Base-by-base conservation (phyloP, 495 filamentous ascomycete genomes). In the Aspergillus cristatus region DNA sequence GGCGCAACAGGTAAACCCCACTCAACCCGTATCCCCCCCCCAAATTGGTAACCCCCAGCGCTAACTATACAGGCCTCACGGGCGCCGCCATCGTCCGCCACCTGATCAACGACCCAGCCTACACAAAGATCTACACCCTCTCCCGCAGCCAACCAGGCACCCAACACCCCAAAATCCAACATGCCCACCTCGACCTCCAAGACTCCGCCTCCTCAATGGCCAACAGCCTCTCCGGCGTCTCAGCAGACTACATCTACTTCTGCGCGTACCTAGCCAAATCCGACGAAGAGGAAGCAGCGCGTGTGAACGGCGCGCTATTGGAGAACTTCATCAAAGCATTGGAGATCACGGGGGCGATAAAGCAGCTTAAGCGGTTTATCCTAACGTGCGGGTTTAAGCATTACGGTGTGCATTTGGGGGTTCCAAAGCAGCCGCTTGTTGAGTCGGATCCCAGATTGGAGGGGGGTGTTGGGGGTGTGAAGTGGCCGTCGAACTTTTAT, bases 331-430 rank as follows among this genome's bases (percentile, higher is more conserved):
- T 76, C 22, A 20, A 56, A 16, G 70, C 68, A 0, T 54, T 79
- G 6, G 59, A 58, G 1, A 56, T 55, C 22, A 69, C 67, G 2
- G 65, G 67, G 1, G 62, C 61, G 12, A 44, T 46, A 13, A 48
- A 51, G 28, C 54, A 56, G 3, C 41, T 76, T 29, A 71, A 72
- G 45, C 62, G 65, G 28, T 58, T 78, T 35, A 50, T 77, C 30
- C 58, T 76, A 18, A 70, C 73, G 2, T 70, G 65, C 7, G 72
- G 74, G 2, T 54, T 58, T 12, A 77, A 76, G 46, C 68, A 78
- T 32, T 79, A 78, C 45, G 70, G 76, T 18, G 70, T 75, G 1
- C 65, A 76, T 47, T 57, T 72, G 2, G 71, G 71, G n/a, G 38
- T 38, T n/a, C 29, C 43, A 15, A 66, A 65, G 38, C 58, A 63